These are phyloP conservation scores for Mucor saturninus DNA, from an alignment of 371 early-diverging fungal species.

Conservation along the genomic window DNA sequence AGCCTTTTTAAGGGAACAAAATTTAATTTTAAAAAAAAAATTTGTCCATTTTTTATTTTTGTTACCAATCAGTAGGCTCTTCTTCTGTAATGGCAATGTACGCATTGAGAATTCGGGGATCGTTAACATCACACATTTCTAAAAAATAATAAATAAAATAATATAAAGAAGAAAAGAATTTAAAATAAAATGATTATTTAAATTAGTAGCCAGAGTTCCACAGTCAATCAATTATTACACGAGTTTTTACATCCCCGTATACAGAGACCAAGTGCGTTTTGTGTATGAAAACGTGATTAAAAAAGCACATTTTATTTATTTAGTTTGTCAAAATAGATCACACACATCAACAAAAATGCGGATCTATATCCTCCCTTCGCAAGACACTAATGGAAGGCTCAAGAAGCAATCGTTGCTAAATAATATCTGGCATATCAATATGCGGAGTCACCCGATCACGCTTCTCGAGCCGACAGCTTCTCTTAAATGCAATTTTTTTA, in stretches of 20 bases:
- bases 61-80: constrained; percentile 62
- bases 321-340: no score
- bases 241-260: neutral
- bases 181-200: constrained; percentile 1
- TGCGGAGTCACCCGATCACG: no score
- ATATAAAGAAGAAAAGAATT: constrained; percentile 5
- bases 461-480: no score
- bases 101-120: constrained; percentile 65
- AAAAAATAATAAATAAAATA: constrained; percentile 12
- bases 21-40: neutral
- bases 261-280: neutral
- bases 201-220: no score
- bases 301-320: no score
- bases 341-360: no score
- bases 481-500: no score
- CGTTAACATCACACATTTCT: constrained; percentile 69
- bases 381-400: no score
- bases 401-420: no score
- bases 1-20: constrained; percentile 47
- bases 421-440: no score
- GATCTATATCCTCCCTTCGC: no score
- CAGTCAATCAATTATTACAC: neutral
- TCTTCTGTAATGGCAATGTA: constrained; percentile 65
- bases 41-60: neutral
- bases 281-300: no score